Conservation (phyloP, 1,284 basidiomycete species). For the Rhodotorula sp. region DNA sequence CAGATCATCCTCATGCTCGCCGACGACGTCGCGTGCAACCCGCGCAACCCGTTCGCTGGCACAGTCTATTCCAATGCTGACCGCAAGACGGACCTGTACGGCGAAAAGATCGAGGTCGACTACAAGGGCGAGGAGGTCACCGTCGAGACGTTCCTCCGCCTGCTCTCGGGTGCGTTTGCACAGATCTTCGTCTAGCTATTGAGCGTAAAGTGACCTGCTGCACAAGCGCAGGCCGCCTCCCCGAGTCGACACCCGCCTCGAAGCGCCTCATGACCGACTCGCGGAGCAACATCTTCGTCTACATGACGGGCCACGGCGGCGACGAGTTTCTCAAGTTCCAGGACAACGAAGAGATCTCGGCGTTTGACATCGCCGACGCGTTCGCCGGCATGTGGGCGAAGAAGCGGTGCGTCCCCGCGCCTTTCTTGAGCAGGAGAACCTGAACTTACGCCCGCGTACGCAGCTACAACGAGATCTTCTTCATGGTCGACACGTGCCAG, state of each 20-base stretch:
- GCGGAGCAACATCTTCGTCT: slow-evolving; percentile 92
- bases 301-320: slow-evolving; percentile 97
- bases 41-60: slow-evolving; percentile 87
- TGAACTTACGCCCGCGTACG: not conserved
- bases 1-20: slow-evolving; percentile 99
- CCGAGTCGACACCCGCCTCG: slow-evolving; percentile 73
- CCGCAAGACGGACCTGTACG: slow-evolving; percentile 83
- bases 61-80: slow-evolving; percentile 84
- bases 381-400: slow-evolving; percentile 99
- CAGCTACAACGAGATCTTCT: slow-evolving; percentile 95
- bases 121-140: slow-evolving; percentile 97
- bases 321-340: slow-evolving; percentile 99
- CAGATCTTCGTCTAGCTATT: not conserved
- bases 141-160: slow-evolving; percentile 89
- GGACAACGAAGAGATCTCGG: slow-evolving; percentile 96
- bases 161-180: slow-evolving; percentile 71
- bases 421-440: not conserved
- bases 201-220: not conserved
- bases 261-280: slow-evolving; percentile 90
- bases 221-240: slow-evolving; percentile 63
- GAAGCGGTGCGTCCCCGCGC: slow-evolving; percentile 63
- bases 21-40: slow-evolving; percentile 92
- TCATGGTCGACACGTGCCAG: slow-evolving; percentile 99
- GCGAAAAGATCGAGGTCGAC: slow-evolving; percentile 95
- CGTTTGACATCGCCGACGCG: slow-evolving; percentile 93